Percentiles rank a stretch among this genome's conserved stretches.
Evolutionary conservation across 257 asterid genomes (phyloP).

Genomic region (Verbascum thapsus): DNA sequence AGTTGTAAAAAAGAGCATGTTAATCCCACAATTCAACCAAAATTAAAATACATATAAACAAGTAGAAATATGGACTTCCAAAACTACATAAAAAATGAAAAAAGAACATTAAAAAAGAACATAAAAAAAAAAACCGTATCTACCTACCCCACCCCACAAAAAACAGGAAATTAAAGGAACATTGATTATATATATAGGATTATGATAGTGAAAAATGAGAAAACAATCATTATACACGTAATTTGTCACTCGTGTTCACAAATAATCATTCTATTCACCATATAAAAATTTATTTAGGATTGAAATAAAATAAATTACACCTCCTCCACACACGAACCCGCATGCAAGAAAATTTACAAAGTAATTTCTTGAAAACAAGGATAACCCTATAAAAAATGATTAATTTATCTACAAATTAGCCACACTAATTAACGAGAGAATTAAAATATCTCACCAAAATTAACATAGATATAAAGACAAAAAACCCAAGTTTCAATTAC

Average conservation of each 20-base stretch:
- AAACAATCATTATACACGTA: not conserved
- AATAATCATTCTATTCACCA: slow-evolving; percentile 13
- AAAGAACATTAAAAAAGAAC: too few relatives aligned
- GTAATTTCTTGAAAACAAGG: too few relatives aligned
- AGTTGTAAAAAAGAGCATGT: too few relatives aligned
- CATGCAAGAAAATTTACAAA: too few relatives aligned
- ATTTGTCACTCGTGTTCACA: not conserved
- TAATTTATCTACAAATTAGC: not conserved
- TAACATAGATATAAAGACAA: slow-evolving; percentile 10
- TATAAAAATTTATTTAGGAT: not conserved
- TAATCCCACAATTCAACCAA: too few relatives aligned
- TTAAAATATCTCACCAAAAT: slow-evolving; percentile 36
- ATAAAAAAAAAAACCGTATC: too few relatives aligned
- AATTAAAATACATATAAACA: too few relatives aligned
- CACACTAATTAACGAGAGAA: slow-evolving; percentile 21
- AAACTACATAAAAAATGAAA: too few relatives aligned
- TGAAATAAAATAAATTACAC: not conserved
- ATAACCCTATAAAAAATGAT: not conserved
- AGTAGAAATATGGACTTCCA: too few relatives aligned
- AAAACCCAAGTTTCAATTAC: not conserved
- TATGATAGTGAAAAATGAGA: not conserved
- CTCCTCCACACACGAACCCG: too few relatives aligned
- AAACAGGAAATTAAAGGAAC: not conserved
- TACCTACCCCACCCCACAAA: not conserved
- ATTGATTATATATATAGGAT: not conserved